Base-by-base conservation (phyloP, 805 yeast species). In the Cyberlindnera mrakii region DNA sequence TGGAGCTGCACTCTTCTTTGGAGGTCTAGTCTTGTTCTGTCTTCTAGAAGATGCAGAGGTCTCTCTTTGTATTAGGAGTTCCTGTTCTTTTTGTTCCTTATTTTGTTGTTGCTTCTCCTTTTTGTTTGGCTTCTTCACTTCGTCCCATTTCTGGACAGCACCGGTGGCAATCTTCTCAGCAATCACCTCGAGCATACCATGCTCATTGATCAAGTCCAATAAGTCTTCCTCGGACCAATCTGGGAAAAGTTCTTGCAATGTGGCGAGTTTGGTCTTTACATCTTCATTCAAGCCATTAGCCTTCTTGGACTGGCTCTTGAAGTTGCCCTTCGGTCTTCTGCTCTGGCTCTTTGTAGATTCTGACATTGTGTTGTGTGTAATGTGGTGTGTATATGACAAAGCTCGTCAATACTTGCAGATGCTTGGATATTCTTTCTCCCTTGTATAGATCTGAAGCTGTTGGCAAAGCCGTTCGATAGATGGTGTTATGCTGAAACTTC, bases 201-300 rank as follows among this genome's bases (percentile, higher is more conserved):
- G 77, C 65, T 93, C 98, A 45, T 72, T 71, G 54, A 90, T 79
- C 46, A 88, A 79, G 41, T 82, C 77, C 37, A 72, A 67, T 60
- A 93, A 78, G 61, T 93, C 99, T 25, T 85, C 95, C 42, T 75
- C 71, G 38, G 85, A 76, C 99, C 99, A 93, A 60, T 86, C 96
- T 35, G 97, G 96, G 69, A 93, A 90, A 71, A 93, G 73, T 66
- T 91, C 98, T 40, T 73, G 64, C 54, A 91, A 75, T 31, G 85
- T 77, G 42, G 65, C 65, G 46, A 77, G 69, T 60, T 75, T 69
- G 42, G 54, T 54, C 45, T 62, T 62, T 37, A 58, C 47, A 39
- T 62, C 68, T 34, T 65, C 57, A 42, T 53, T 58, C 29, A 49
- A 27, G 7, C 45, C 45, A 31, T 39, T 39, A 46, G 49, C 58